Percentiles rank a stretch among this genome's conserved stretches.
Conservation (phyloP, 352 stramenopile genomes). For the Thalassiosira livingstoniorum region DNA sequence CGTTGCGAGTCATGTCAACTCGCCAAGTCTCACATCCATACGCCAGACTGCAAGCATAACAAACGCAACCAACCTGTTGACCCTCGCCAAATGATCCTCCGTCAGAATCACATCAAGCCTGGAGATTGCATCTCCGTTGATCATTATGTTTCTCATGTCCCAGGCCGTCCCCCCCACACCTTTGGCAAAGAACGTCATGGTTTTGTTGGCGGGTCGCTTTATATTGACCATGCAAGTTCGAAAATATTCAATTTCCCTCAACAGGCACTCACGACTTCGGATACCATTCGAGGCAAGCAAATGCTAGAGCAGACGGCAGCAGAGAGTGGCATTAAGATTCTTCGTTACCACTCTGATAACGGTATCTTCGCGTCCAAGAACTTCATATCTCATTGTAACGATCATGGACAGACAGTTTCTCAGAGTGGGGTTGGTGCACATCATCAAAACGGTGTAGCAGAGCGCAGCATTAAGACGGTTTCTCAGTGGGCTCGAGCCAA, state of each 20-base stretch:
- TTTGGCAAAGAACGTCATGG: conserved; percentile 31
- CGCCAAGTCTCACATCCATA: background rate
- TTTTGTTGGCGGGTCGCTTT: conserved; percentile 25
- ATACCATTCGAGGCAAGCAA: background rate
- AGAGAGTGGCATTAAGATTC: no score
- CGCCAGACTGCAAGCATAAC: background rate
- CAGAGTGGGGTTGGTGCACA: conserved; percentile 12
- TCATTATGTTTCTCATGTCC: conserved; percentile 21
- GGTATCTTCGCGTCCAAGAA: conserved; percentile 1
- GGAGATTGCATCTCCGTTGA: conserved; percentile 10
- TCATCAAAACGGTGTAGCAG: conserved; percentile 31
- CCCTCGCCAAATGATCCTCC: background rate
- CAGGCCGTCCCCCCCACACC: conserved; percentile 14
- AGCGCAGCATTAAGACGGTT: conserved; percentile 20
- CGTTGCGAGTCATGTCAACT: background rate
- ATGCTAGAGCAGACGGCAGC: background rate
- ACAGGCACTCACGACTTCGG: background rate
- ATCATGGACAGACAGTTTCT: background rate
- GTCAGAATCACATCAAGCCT: background rate
- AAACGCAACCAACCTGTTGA: background rate
- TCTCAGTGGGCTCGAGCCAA: conserved; percentile 5
- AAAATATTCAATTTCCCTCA: background rate
- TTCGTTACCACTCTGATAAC: conserved; percentile 11
- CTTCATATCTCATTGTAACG: background rate
- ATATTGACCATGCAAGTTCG: background rate